Evolutionary conservation across 1,139 yeast species (phyloP).

Genomic region (Taiozyma onychis): DNA sequence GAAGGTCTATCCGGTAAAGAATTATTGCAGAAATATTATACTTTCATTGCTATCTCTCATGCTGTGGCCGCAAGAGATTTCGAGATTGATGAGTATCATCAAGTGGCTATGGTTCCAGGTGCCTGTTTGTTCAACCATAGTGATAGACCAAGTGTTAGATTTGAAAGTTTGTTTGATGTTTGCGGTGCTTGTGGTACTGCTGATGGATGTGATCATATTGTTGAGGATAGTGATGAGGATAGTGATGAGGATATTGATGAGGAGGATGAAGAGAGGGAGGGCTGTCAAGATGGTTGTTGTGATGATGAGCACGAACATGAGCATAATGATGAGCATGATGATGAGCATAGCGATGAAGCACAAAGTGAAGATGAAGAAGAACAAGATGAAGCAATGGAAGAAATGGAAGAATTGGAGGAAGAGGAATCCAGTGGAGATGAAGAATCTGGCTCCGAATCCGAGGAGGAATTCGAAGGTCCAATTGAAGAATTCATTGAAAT

Average conservation of each 20-base stretch:
- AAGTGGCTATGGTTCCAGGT: conserved; percentile 78
- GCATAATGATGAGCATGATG: conserved; percentile 7
- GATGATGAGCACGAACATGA: conserved; percentile 16
- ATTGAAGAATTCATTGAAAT: conserved; percentile 21
- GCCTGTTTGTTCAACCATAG: conserved; percentile 87
- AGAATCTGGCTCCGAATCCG: conserved; percentile 20
- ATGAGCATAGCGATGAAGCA: conserved; percentile 13
- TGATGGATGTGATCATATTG: conserved; percentile 39
- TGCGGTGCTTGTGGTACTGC: conserved; percentile 69
- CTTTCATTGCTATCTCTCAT: conserved; percentile 48
- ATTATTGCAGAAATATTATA: conserved; percentile 25
- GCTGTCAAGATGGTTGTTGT: conserved; percentile 28
- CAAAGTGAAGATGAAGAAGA: conserved; percentile 18
- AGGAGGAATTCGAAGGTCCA: conserved; percentile 24
- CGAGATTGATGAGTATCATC: conserved; percentile 70
- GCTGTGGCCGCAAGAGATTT: conserved; percentile 76
- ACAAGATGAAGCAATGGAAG: too few species aligned
- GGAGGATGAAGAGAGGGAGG: conserved; percentile 14
- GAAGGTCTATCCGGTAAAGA: conserved; percentile 14
- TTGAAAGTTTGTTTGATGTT: conserved; percentile 65
- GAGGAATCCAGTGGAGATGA: conserved; percentile 15
- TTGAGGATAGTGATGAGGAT: conserved; percentile 17
- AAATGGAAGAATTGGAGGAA: conserved; percentile 15
- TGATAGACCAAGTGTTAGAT: conserved; percentile 59
- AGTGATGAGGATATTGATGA: conserved; percentile 14